Conservation (phyloP, 208 protist species). For the Naegleria fowleri region DNA sequence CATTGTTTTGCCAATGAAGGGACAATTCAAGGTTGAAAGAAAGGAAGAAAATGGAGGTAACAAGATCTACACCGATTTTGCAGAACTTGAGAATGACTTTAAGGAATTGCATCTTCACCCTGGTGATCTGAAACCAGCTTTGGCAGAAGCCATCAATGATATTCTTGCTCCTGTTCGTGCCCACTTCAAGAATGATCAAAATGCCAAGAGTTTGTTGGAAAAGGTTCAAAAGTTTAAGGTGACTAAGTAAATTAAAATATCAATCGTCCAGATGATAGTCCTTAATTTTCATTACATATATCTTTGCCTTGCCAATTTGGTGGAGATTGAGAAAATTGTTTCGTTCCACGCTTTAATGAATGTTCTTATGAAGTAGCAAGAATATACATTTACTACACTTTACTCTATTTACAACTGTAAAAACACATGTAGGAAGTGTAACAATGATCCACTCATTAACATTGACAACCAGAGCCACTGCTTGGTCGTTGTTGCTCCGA, state of each 20-base stretch:
- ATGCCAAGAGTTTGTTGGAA: slow-evolving; percentile 73
- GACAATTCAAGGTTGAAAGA: slow-evolving; percentile 50
- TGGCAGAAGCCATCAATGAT: slow-evolving; percentile 73
- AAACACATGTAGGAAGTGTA: too few species aligned
- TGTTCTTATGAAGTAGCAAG: background rate
- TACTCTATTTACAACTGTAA: too few species aligned
- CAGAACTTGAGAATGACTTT: slow-evolving; percentile 51
- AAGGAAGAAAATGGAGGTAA: slow-evolving; percentile 62
- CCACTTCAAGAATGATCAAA: slow-evolving; percentile 75
- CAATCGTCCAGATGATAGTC: background rate
- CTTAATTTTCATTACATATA: too few species aligned
- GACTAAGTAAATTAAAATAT: slow-evolving; percentile 38
- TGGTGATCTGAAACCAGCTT: slow-evolving; percentile 65
- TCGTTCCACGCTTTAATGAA: too few species aligned
- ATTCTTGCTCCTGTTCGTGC: slow-evolving; percentile 85
- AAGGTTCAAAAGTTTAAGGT: slow-evolving; percentile 70
- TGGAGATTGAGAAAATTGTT: too few species aligned
- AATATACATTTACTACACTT: background rate
- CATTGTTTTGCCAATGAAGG: slow-evolving; percentile 72
- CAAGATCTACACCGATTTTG: slow-evolving; percentile 66
- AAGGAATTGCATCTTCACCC: slow-evolving; percentile 38
- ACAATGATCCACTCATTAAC: background rate
- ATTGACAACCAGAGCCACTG: background rate
- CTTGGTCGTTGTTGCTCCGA: background rate
- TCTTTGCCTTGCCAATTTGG: too few species aligned